Evolutionary conservation across 2,329 filamentous ascomycete genomes (phyloP).

Genomic region (Aspergillus texensis): DNA sequence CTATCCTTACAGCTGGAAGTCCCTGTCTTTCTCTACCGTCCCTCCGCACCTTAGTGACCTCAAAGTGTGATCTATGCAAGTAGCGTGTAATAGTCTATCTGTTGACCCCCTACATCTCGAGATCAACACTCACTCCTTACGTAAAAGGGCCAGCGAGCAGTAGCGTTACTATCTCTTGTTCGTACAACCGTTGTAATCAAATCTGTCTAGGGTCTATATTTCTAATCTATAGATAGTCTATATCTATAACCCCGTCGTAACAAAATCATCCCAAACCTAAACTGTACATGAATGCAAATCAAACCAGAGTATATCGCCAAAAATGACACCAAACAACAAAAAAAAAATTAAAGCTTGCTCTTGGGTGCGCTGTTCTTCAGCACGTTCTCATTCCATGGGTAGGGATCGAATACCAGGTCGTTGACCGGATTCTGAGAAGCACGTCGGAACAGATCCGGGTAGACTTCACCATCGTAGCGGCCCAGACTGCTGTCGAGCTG

Average conservation of each 20-base stretch:
- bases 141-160: too few relatives aligned
- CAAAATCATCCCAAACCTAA: not conserved
- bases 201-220: constrained; percentile 1
- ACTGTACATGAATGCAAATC: constrained; percentile 4
- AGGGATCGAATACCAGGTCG: constrained; percentile 70
- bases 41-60: too few relatives aligned
- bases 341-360: constrained; percentile 39
- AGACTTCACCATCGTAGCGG: constrained; percentile 72
- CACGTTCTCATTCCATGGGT: constrained; percentile 64
- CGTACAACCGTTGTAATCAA: not conserved
- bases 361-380: constrained; percentile 57
- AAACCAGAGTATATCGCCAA: not conserved
- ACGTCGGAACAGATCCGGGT: constrained; percentile 74
- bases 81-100: too few relatives aligned
- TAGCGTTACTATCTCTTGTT: too few relatives aligned
- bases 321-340: not conserved
- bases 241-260: constrained; percentile 2
- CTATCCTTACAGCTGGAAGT: not conserved
- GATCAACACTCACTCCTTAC: too few relatives aligned
- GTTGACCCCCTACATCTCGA: too few relatives aligned
- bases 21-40: not conserved
- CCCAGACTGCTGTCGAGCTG: constrained; percentile 73
- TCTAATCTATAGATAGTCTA: constrained; percentile 7
- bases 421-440: constrained; percentile 76
- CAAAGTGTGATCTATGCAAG: too few relatives aligned